Base-by-base conservation (phyloP, 2,329 filamentous ascomycete genomes). In the Bipolaris oryzae region DNA sequence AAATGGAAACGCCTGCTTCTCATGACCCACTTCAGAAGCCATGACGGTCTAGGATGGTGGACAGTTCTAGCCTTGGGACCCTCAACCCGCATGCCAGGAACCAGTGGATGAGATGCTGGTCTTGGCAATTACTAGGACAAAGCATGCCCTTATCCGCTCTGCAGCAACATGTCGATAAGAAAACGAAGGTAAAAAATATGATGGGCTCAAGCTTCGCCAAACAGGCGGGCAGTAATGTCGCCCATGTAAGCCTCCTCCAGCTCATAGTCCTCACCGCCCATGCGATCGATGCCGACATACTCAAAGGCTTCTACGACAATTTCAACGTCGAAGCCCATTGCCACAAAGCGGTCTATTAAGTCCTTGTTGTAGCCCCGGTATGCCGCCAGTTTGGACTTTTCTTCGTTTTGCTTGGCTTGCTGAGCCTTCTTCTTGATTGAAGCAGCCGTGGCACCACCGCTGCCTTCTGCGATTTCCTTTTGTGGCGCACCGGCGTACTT, bases 171-270 rank as follows among this genome's bases (percentile, higher is more conserved):
- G 52, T 33, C 18, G 47, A 43, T 20, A 46, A 34, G 21, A 45
- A 18, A 47, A 44, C 9, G 37, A 16, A 38, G n/a, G 15, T 5
- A 16, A 1, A 37, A 18, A 5, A 18, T 31, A 38, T 13, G 6
- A n/a, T 9, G 41, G 11, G 13, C 5, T 51, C 53, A 69, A 38
- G 86, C 84, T 76, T 97, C 93, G 35, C 90, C 90, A 33, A 97
- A 86, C 6, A 98, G 84, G 55, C 89, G 84, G 16, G 92, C 91
- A 0, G 91, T 96, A 61, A 98, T 89, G 66, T 96, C 92, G 3
- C 91, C 92, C 85, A 96, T 91, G 66, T 92, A 93, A 1, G 89
- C 92, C 69, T 95, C 90, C 71, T 96, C 91, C n/a, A 96, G 80
- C 68, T 91, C 88, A 74, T 96, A 95, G 72, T 95, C 90, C 64